These are phyloP conservation scores for Globisporangium cederbergense DNA, from an alignment of 352 stramenopile species.

Conservation along the genomic window DNA sequence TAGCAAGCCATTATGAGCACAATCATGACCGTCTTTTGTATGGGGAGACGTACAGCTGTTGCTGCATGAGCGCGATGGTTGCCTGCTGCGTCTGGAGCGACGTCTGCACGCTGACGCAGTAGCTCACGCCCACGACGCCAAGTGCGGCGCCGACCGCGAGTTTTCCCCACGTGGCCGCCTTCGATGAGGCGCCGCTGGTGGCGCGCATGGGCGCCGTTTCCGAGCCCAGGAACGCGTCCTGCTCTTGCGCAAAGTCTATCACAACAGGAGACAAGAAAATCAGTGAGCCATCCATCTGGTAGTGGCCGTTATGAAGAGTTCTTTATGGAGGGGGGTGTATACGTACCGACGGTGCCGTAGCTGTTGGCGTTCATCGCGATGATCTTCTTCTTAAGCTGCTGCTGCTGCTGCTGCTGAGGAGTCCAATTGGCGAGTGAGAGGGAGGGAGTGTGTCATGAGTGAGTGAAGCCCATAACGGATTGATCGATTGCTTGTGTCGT, in stretches of 20 bases:
- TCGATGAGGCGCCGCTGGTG: not conserved
- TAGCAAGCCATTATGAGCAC: not conserved
- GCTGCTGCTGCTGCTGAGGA: not conserved
- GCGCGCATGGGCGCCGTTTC: not conserved
- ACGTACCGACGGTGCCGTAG: slow-evolving; percentile 14
- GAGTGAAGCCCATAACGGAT: not conserved
- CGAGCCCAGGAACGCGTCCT: slow-evolving; percentile 20
- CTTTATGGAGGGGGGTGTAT: not conserved
- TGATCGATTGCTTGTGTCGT: too few relatives aligned
- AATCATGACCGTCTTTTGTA: not conserved
- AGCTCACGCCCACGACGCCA: slow-evolving; percentile 30
- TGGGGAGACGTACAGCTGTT: slow-evolving; percentile 36
- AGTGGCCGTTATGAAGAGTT: not conserved
- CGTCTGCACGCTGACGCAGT: slow-evolving; percentile 35
- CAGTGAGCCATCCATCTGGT: not conserved
- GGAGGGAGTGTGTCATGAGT: not conserved
- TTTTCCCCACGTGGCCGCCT: slow-evolving; percentile 25
- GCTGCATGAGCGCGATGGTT: slow-evolving; percentile 37
- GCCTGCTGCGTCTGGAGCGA: slow-evolving; percentile 34
- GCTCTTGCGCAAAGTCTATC: slow-evolving; percentile 22
- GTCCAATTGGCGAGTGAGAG: slow-evolving; percentile 1
- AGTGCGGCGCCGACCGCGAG: slow-evolving; percentile 31
- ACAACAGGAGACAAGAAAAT: not conserved
- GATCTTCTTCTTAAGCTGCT: not conserved
- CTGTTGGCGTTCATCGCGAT: slow-evolving; percentile 9